These are phyloP conservation scores for Mentha longifolia DNA, from an alignment of 257 asterid species.

Conservation along the genomic window DNA sequence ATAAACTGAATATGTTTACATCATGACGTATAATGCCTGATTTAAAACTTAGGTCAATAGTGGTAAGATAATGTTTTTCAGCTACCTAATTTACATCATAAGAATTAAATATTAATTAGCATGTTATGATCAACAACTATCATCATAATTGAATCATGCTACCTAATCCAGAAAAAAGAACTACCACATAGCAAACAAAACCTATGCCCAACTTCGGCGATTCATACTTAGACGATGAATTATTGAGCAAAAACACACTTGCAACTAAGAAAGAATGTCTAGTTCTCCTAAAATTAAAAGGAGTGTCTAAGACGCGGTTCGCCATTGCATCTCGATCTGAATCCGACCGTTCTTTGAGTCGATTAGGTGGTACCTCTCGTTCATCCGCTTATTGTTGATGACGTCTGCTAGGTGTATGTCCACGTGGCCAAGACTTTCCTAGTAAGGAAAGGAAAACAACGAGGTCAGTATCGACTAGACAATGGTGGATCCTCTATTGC, in stretches of 20 bases:
- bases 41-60: no score
- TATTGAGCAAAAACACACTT: not conserved
- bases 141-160: not conserved
- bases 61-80: no score
- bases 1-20: no score
- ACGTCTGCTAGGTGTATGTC: conserved; percentile 73
- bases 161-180: not conserved
- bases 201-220: not conserved
- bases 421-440: conserved; percentile 70
- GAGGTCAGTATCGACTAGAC: not conserved
- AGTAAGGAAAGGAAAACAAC: not conserved
- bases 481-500: not conserved
- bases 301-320: conserved; percentile 45
- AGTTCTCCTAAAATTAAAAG: no score
- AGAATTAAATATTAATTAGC: not conserved
- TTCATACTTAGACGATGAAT: not conserved
- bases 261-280: not conserved
- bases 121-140: not conserved
- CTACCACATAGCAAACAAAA: not conserved
- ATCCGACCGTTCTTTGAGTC: conserved; percentile 80
- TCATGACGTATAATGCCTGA: no score
- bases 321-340: conserved; percentile 89
- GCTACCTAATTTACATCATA: not conserved
- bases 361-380: conserved; percentile 79
- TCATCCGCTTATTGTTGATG: conserved; percentile 68